Percentiles rank a stretch among this genome's conserved stretches.
These are phyloP conservation scores for Epichloe gansuensis DNA, from an alignment of 2,329 filamentous ascomycete genomes.

Conservation along the genomic window DNA sequence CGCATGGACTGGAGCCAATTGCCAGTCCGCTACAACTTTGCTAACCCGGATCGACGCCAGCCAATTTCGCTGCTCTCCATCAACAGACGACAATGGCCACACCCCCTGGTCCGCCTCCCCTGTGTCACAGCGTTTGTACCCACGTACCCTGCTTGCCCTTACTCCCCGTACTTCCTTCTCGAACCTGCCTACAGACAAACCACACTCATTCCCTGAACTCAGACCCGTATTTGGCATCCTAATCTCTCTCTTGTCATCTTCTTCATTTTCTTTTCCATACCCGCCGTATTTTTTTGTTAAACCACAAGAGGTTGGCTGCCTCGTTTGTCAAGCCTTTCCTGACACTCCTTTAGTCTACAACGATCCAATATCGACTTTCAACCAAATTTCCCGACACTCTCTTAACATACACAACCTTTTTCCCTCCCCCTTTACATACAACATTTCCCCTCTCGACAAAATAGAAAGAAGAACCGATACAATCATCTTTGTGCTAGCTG, in stretches of 20 bases:
- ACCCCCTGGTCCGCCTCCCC: background rate
- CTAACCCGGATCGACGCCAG: background rate
- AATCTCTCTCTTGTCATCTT: background rate
- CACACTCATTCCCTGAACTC: conserved; percentile 2
- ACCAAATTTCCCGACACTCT: conserved; percentile 3
- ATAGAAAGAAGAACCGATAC: background rate
- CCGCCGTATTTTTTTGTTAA: background rate
- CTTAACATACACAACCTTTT: background rate
- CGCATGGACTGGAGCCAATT: background rate
- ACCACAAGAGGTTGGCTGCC: conserved; percentile 5
- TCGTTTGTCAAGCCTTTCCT: conserved; percentile 6
- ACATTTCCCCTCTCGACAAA: background rate
- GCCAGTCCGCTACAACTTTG: background rate
- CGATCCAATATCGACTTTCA: background rate
- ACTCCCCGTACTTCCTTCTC: background rate
- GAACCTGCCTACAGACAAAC: background rate
- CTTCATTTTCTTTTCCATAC: background rate
- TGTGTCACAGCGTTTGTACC: background rate
- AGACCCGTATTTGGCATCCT: background rate
- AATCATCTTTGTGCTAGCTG: background rate
- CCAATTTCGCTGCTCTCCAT: conserved; percentile 4
- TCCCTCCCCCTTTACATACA: background rate
- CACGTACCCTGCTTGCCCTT: background rate
- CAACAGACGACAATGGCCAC: background rate
- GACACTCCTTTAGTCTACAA: conserved; percentile 6